Conservation (phyloP, 2,329 filamentous ascomycete species). For the Epichloe coenophiala region DNA sequence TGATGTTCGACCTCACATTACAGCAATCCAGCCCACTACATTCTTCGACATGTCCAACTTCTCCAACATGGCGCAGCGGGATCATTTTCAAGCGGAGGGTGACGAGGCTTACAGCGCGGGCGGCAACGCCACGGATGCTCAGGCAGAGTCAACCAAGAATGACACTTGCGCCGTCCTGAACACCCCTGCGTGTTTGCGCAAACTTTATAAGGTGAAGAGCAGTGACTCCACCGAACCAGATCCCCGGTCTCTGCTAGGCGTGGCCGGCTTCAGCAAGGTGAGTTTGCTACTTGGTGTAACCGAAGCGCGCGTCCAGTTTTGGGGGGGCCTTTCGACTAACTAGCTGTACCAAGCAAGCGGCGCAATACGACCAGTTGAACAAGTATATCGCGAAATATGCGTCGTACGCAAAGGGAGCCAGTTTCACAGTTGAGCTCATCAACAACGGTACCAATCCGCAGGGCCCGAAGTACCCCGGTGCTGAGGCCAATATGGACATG, state of each 20-base stretch:
- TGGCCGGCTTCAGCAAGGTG: constrained; percentile 32
- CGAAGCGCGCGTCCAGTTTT: not conserved
- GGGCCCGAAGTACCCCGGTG: constrained; percentile 15
- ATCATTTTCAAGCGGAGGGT: not conserved
- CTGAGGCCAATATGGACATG: constrained; percentile 25
- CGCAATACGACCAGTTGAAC: constrained; percentile 39
- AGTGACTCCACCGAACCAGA: constrained; percentile 39
- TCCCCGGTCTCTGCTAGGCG: constrained; percentile 51
- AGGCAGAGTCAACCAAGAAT: constrained; percentile 3
- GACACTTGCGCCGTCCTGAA: constrained; percentile 23
- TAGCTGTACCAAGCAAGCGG: constrained; percentile 26
- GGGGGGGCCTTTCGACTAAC: not conserved
- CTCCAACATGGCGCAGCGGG: not conserved
- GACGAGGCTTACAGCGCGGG: not conserved
- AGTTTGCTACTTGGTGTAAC: not conserved
- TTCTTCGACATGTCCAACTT: constrained; percentile 9
- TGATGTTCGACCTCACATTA: constrained; percentile 16
- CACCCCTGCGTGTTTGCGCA: constrained; percentile 30
- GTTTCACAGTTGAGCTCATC: constrained; percentile 44
- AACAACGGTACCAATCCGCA: constrained; percentile 42
- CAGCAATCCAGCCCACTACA: constrained; percentile 37
- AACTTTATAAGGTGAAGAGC: constrained; percentile 29
- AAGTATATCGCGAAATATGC: constrained; percentile 42
- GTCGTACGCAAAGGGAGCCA: constrained; percentile 34
- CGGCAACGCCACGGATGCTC: not conserved